These are phyloP conservation scores for Ceratocystis variospora DNA, from an alignment of 2,329 filamentous ascomycete species.

Conservation along the genomic window DNA sequence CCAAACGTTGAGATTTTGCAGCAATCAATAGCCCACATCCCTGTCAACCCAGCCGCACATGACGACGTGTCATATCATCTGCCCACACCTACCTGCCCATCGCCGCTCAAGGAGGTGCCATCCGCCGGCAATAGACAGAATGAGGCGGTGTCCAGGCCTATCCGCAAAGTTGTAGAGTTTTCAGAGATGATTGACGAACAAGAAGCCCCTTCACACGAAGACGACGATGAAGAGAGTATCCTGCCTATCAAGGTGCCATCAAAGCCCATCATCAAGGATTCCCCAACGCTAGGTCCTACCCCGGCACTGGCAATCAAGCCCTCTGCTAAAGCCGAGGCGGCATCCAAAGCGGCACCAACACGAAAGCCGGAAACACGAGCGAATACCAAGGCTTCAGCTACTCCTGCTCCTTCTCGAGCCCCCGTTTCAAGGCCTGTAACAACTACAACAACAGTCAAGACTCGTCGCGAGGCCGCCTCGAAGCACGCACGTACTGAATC, in stretches of 20 bases:
- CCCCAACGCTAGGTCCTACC: background rate
- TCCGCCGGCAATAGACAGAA: conserved; percentile 36
- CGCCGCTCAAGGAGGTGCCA: conserved; percentile 39
- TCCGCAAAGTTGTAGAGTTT: conserved; percentile 9
- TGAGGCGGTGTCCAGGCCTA: conserved; percentile 22
- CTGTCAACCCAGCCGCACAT: background rate
- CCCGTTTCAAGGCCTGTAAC: conserved; percentile 3
- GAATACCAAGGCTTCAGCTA: background rate
- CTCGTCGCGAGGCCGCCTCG: conserved; percentile 8
- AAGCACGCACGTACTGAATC: background rate
- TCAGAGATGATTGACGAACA: conserved; percentile 7
- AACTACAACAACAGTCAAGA: conserved; percentile 13
- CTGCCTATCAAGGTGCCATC: conserved; percentile 16
- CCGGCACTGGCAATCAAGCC: background rate
- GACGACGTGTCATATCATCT: conserved; percentile 30
- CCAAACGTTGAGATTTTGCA: conserved; percentile 34
- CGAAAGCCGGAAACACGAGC: conserved; percentile 4
- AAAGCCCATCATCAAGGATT: background rate
- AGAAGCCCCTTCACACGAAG: conserved; percentile 7
- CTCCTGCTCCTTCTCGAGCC: background rate
- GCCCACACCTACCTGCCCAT: conserved; percentile 35
- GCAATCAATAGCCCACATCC: conserved; percentile 28
- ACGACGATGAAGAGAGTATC: conserved; percentile 15
- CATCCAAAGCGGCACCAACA: background rate
- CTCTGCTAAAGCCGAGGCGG: background rate